Evolutionary conservation across 768 basidiomycete species (phyloP).

Genomic region (Russula lepida): DNA sequence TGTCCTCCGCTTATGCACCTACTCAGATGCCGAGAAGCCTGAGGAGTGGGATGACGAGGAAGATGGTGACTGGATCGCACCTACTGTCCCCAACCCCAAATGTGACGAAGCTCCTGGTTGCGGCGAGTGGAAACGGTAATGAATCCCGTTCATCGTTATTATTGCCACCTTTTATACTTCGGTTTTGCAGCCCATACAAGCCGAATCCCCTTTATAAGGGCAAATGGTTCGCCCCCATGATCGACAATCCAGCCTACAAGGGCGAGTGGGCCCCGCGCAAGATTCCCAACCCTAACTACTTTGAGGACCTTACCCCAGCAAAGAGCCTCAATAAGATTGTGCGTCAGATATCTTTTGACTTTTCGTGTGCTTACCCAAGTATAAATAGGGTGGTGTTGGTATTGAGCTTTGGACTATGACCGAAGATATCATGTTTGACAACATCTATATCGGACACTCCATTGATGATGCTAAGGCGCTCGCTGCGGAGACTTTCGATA

Average conservation of each 20-base stretch:
- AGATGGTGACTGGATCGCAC: slow-evolving; percentile 97
- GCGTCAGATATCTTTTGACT: slow-evolving; percentile 24
- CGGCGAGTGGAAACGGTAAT: slow-evolving; percentile 83
- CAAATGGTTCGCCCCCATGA: slow-evolving; percentile 92
- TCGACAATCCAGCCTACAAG: slow-evolving; percentile 97
- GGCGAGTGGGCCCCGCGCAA: slow-evolving; percentile 88
- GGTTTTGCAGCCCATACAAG: slow-evolving; percentile 57
- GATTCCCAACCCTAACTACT: slow-evolving; percentile 87
- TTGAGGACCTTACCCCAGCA: slow-evolving; percentile 77
- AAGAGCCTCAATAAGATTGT: slow-evolving; percentile 83
- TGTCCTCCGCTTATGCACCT: background rate
- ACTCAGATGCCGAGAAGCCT: slow-evolving; percentile 77
- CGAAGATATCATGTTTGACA: slow-evolving; percentile 86
- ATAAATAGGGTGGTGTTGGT: slow-evolving; percentile 73
- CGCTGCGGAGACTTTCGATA: slow-evolving; percentile 79
- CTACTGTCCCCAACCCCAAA: slow-evolving; percentile 81
- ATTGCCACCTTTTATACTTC: background rate
- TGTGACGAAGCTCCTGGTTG: slow-evolving; percentile 89
- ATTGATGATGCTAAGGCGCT: slow-evolving; percentile 74
- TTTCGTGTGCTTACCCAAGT: slow-evolving; percentile 2
- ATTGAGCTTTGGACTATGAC: slow-evolving; percentile 99
- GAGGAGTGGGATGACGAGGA: slow-evolving; percentile 99
- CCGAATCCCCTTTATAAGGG: slow-evolving; percentile 95
- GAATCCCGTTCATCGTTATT: background rate
- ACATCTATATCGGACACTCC: slow-evolving; percentile 91